phyloP scores from a whole-genome alignment of 2,329 filamentous ascomycete species.

The Talaromyces sp. region DNA sequence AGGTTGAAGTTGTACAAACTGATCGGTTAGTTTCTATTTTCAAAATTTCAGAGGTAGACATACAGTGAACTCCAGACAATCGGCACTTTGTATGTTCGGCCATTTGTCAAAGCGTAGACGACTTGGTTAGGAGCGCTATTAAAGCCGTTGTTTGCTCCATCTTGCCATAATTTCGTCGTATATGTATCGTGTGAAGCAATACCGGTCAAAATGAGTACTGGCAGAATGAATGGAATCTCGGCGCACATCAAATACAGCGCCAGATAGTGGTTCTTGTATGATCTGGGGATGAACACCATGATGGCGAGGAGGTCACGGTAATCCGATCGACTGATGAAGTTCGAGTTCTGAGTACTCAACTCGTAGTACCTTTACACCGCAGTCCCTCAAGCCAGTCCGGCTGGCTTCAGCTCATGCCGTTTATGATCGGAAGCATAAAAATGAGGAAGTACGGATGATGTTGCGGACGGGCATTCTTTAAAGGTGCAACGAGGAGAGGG shows the following conservation, averaged over 20 bases:
- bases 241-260: conserved; percentile 52
- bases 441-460: conserved; percentile 8
- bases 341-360: neutral
- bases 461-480: conserved; percentile 22
- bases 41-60: conserved; percentile 22
- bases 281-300: conserved; percentile 50
- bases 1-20: conserved; percentile 62
- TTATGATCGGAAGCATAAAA: conserved; percentile 19
- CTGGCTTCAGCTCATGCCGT: conserved; percentile 34
- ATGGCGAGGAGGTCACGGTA: conserved; percentile 9
- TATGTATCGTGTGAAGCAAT: conserved; percentile 62
- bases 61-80: conserved; percentile 62
- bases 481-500: conserved; percentile 19
- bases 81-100: conserved; percentile 52
- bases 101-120: conserved; percentile 59
- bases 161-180: conserved; percentile 59
- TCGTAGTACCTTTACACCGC: neutral
- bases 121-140: conserved; percentile 58
- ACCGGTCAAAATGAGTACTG: conserved; percentile 57
- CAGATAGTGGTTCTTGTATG: conserved; percentile 53
- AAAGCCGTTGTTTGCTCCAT: conserved; percentile 60
- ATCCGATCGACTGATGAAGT: neutral
- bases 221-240: conserved; percentile 58
- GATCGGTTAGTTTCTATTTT: conserved; percentile 11
- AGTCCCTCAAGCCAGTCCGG: conserved; percentile 33